Evolutionary conservation across 1,139 yeast species (phyloP).

Genomic region (Saccharomyces hybrid): DNA sequence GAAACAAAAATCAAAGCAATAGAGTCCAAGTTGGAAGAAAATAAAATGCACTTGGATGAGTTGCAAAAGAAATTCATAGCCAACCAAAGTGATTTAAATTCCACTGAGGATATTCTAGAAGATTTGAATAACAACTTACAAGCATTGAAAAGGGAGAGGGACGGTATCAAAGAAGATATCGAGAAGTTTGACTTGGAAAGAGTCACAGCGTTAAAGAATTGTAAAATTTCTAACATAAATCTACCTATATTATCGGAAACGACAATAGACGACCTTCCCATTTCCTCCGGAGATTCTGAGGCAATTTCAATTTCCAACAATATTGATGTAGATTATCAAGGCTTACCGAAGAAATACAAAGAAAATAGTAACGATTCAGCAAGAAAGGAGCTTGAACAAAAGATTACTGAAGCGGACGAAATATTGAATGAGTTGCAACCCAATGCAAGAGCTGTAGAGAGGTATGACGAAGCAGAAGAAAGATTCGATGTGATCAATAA

Average conservation of each 20-base stretch:
- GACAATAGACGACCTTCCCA: slow-evolving; percentile 44
- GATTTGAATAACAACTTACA: slow-evolving; percentile 35
- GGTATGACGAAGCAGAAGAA: slow-evolving; percentile 61
- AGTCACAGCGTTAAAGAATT: slow-evolving; percentile 55
- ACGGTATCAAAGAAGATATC: slow-evolving; percentile 44
- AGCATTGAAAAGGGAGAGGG: slow-evolving; percentile 36
- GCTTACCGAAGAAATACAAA: slow-evolving; percentile 41
- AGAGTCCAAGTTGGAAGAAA: slow-evolving; percentile 22
- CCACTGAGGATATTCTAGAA: slow-evolving; percentile 25
- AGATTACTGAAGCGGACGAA: slow-evolving; percentile 47
- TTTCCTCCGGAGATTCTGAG: slow-evolving; percentile 36
- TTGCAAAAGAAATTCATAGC: slow-evolving; percentile 21
- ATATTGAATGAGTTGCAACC: slow-evolving; percentile 64
- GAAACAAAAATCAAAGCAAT: slow-evolving; percentile 9
- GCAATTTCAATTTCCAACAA: slow-evolving; percentile 39
- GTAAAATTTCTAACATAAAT: slow-evolving; percentile 64
- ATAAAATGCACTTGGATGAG: slow-evolving; percentile 20
- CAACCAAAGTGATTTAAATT: slow-evolving; percentile 23
- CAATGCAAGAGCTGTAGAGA: slow-evolving; percentile 70
- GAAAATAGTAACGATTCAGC: slow-evolving; percentile 31
- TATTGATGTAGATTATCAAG: slow-evolving; percentile 50
- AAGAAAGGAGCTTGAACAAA: slow-evolving; percentile 37
- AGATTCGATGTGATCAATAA: slow-evolving; percentile 54
- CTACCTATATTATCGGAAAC: slow-evolving; percentile 58
- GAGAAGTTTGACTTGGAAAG: slow-evolving; percentile 54